Evolutionary conservation across 2,329 filamentous ascomycete genomes (phyloP), one percentile per base, ranked within the genome.

Genomic region (Westerdykella ornata): DNA sequence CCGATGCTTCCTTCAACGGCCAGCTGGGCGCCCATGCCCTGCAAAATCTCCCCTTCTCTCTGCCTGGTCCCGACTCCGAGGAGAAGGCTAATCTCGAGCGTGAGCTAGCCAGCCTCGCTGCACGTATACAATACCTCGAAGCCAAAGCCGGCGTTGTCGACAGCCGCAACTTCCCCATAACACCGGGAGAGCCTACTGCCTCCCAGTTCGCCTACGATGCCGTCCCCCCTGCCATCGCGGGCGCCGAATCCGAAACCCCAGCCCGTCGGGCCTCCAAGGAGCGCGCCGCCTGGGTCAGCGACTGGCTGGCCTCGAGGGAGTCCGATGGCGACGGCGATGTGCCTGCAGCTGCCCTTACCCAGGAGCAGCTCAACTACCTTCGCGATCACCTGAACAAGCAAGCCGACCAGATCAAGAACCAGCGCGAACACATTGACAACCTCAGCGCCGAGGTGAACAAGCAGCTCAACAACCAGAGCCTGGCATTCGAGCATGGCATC

Each of bases 301-400:
- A 74, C 65, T 69, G 73, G 66, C 66, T 77, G 45, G 70, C 75
- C 32, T 73, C 76, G 44, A 75, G 72, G 56, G 71, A 78, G 48
- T 66, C 73, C 39, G 68, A 65, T 44, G 69, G 69, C 44, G 66
- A 69, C 35, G 60, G 67, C 50, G 56, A 75, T 54, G 55, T 69
- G 55, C 60, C 67, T 18, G 66, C 63, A 59, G 72, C 68, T 71
- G 78, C 71, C 57, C 77, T 86, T 57, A 86, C 82, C 54, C 84
- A 88, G 61, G 84, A 90, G 69, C 85, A 90, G 64, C 82, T 94
- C 55, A 82, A 84, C 66, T 85, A 86, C 50, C 75, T 96, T 52
- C 84, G 85, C 57, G 88, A 95, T 57, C 88, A 95, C 68, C 84
- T 97, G 49, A 86, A 94, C 62, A 87, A 89, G 64, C 88, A 97